These are phyloP conservation scores for Nicotiana rustica DNA, from an alignment of 305 asterid species.

Conservation along the genomic window DNA sequence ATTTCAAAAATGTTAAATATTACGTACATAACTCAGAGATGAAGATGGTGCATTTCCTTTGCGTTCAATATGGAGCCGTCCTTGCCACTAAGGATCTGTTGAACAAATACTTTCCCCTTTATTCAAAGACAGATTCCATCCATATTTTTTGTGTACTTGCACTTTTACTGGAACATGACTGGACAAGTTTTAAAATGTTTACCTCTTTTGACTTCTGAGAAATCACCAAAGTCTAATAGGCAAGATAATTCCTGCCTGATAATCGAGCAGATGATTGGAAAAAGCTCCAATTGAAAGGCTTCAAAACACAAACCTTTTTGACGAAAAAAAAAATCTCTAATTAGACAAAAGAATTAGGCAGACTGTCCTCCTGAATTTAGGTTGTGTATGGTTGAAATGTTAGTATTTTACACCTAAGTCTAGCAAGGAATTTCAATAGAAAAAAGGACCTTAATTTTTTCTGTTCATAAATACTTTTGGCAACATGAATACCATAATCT, in stretches of 20 bases:
- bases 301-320: background rate
- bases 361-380: background rate
- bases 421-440: background rate
- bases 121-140: conserved; percentile 7
- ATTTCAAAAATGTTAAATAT: background rate
- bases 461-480: background rate
- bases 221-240: background rate
- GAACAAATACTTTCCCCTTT: background rate
- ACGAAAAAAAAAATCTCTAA: background rate
- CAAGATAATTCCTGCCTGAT: too few relatives aligned
- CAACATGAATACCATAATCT: background rate
- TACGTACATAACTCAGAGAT: too few relatives aligned
- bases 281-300: background rate
- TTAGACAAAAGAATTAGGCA: conserved; percentile 7
- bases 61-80: background rate
- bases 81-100: background rate
- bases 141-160: background rate
- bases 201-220: background rate
- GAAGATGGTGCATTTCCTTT: too few relatives aligned
- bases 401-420: background rate
- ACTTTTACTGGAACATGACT: background rate
- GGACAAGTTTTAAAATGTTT: background rate
- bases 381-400: background rate
- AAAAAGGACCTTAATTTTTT: background rate
- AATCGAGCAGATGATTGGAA: background rate